Evolutionary conservation across 2,329 filamentous ascomycete species (phyloP), one percentile per base, ranked within the genome.

Genomic region (Ophidiomyces ophidiicola): DNA sequence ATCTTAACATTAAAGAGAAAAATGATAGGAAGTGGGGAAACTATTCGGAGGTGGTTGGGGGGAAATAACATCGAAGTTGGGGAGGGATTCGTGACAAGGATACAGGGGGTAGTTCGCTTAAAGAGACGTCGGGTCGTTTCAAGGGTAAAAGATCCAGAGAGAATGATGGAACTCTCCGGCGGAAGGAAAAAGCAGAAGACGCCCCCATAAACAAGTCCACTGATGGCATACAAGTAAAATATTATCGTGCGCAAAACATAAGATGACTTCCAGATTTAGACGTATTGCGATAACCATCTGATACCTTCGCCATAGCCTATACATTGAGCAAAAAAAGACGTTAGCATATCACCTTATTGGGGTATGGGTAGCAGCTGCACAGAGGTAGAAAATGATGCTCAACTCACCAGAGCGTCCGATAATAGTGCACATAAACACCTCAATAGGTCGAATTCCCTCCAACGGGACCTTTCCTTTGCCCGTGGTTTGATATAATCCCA

Each of bases 381-480:
- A 14, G 10, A 8, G 14, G 26, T 5, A 23, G 8, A 24, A 32
- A 24, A 25, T 19, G 24, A 25, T 25, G 36, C 29, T 11, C 8
- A 45, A 64, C 72, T 52, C 53, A 80, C 76, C 90, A 71, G 96
- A 88, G 64, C 88, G 77, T 85, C 94, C 94, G 47, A 96, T 88
- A 51, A 96, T 87, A 54, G 84, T 93, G 75, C 87, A 96, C 90
- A 98, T 93, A 67, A 96, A 96, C 47, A 96, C 76, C 73, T 98
- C 90, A 57, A 98, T 88, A 17, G 87, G 85, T 53, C 87, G 74
- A 63, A 94, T 93, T 23, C 85, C 85, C 70, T 94, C 87, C 50
- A 90, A 71, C 48, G 81, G 83, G 46, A 92, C 80, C 73, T 92
- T 93, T 64, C 86, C 86, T 75, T 94, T 94, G 55, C 87, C 87